A percentile compares a stretch with the other conserved stretches of the same genome.
Conservation (phyloP, 1,284 basidiomycete species). For the Trametes sp. region DNA sequence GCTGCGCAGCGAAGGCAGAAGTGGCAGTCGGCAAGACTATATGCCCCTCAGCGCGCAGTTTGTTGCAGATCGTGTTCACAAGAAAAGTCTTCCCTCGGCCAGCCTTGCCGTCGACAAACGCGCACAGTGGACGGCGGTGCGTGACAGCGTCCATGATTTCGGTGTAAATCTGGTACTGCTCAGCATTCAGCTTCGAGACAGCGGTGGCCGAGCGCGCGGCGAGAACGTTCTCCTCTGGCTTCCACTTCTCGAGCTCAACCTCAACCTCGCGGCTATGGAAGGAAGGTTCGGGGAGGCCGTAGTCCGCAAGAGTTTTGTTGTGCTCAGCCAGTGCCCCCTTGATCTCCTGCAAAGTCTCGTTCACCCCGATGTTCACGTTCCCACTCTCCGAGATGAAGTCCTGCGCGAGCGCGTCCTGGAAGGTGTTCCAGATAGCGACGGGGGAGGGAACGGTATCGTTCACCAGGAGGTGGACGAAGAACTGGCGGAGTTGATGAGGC, state of each 20-base stretch:
- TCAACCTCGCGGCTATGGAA: slow-evolving; percentile 39
- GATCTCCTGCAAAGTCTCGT: slow-evolving; percentile 37
- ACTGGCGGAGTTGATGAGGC: slow-evolving; percentile 43
- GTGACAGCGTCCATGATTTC: slow-evolving; percentile 38
- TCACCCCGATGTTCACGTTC: slow-evolving; percentile 35
- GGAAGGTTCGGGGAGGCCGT: slow-evolving; percentile 41
- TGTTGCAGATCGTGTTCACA: slow-evolving; percentile 44
- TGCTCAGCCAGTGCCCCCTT: slow-evolving; percentile 35
- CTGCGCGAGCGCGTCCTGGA: slow-evolving; percentile 34
- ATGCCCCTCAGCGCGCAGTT: slow-evolving; percentile 36
- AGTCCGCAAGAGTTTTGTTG: slow-evolving; percentile 34
- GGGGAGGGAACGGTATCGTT: slow-evolving; percentile 42
- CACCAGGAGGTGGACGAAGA: slow-evolving; percentile 46
- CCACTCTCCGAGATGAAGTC: slow-evolving; percentile 38
- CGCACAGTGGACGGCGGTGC: slow-evolving; percentile 28
- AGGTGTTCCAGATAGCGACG: slow-evolving; percentile 38
- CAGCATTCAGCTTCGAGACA: slow-evolving; percentile 37
- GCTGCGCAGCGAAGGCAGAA: slow-evolving; percentile 48
- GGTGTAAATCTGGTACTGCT: slow-evolving; percentile 42
- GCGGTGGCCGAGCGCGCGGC: slow-evolving; percentile 33
- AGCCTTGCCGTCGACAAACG: slow-evolving; percentile 50
- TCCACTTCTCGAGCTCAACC: slow-evolving; percentile 41
- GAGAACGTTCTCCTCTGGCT: slow-evolving; percentile 24
- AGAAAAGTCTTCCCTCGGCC: slow-evolving; percentile 51
- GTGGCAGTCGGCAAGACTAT: slow-evolving; percentile 48